Evolutionary conservation across 495 filamentous ascomycete species (phyloP).

Genomic region (Chlorociboria aeruginascens): DNA sequence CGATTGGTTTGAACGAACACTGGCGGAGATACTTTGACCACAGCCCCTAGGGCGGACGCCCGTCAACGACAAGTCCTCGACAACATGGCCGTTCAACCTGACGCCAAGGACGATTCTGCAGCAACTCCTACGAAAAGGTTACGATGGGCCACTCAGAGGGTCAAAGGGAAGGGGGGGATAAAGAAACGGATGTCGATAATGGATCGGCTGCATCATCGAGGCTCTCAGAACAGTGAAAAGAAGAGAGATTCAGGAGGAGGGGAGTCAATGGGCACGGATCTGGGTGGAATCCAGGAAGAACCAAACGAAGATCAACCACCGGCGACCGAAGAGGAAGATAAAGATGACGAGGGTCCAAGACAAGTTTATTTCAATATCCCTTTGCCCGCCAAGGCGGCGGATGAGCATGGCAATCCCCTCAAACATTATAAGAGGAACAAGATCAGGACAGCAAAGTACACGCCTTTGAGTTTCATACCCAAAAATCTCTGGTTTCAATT

Average conservation of each 20-base stretch:
- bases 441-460: constrained; percentile 95
- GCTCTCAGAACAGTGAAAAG: constrained; percentile 49
- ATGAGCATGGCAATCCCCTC: constrained; percentile 68
- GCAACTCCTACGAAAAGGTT: constrained; percentile 32
- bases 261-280: constrained; percentile 21
- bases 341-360: constrained; percentile 26
- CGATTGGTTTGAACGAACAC: too few relatives aligned
- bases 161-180: constrained; percentile 56
- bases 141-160: constrained; percentile 89
- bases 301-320: constrained; percentile 27
- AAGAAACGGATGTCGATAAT: constrained; percentile 79
- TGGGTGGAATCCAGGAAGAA: constrained; percentile 32
- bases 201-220: constrained; percentile 55
- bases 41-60: neutral
- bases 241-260: constrained; percentile 49
- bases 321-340: constrained; percentile 22
- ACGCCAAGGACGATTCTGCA: constrained; percentile 20
- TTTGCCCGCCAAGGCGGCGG: constrained; percentile 62
- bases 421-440: constrained; percentile 79
- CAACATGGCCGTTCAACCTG: constrained; percentile 2
- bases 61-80: constrained; percentile 8
- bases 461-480: constrained; percentile 88
- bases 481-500: constrained; percentile 97
- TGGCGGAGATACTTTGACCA: too few relatives aligned
- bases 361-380: constrained; percentile 79